phyloP scores from a whole-genome alignment of 169 alveolate species.

The Cryptosporidium andersoni region DNA sequence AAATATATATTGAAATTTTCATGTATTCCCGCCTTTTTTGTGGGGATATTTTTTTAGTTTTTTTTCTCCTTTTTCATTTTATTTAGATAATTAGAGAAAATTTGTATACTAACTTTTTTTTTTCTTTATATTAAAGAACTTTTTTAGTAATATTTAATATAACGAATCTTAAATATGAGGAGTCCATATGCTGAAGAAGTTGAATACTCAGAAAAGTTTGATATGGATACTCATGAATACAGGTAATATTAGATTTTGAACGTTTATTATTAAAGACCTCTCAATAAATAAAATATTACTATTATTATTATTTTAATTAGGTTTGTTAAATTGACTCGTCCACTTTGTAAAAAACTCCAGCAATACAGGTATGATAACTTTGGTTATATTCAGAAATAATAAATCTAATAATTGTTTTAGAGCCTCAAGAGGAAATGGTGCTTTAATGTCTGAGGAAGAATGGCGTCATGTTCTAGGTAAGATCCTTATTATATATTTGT shows the following conservation, averaged over 20 bases:
- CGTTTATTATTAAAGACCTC: background rate
- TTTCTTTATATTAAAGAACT: too few relatives aligned
- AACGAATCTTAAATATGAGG: conserved; percentile 11
- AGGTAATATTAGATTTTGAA: conserved; percentile 10
- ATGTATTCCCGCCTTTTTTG: background rate
- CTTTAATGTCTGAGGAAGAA: conserved; percentile 61
- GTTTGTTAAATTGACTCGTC: conserved; percentile 64
- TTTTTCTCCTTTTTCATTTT: background rate
- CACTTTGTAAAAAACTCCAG: conserved; percentile 60
- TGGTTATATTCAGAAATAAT: background rate
- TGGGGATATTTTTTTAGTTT: background rate
- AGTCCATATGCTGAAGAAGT: conserved; percentile 71
- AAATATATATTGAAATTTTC: background rate
- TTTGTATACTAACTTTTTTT: too few relatives aligned
- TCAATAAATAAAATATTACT: background rate
- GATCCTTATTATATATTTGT: background rate
- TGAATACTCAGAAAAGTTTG: conserved; percentile 64
- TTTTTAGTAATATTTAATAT: too few relatives aligned
- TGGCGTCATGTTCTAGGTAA: conserved; percentile 71
- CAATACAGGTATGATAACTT: conserved; percentile 50
- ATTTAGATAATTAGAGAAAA: background rate
- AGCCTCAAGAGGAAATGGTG: conserved; percentile 68
- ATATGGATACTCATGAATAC: conserved; percentile 69
- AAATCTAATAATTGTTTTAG: conserved; percentile 8
- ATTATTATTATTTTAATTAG: background rate